Evolutionary conservation across 345 rosid species (phyloP), one percentile per base, ranked within the genome.

Genomic region (Corchorus olitorius): DNA sequence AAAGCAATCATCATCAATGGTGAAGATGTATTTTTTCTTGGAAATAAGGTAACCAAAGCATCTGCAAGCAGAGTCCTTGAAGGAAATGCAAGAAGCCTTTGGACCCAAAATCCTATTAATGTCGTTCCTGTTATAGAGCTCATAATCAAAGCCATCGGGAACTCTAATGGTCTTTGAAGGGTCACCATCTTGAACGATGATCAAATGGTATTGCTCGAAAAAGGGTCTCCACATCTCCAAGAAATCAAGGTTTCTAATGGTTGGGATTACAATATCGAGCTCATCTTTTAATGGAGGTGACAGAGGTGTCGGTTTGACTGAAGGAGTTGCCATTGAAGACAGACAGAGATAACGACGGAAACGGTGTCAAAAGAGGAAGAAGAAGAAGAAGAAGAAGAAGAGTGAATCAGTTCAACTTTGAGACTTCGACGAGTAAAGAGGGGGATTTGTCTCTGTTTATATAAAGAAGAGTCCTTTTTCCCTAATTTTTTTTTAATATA

Each of bases 1-100:
- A 82, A 88, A 88, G 84, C 92, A 88, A 65, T 88, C 92, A 58
- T 88, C 92, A 46, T 88, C 92, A 78, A 88, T 85, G 82, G 89
- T 88, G 86, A 78, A 88, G 69, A 88, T 83, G 54, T 86, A 86
- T 77, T 86, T 88, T 87, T 85, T 88, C 82, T 83, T 88, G 73
- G 92, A 85, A 35, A 88, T 81, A 88, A 88, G 78, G 83, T 84
- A 88, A n/a, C 88, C 92, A 34, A 88, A 86, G 85, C 89, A 88
- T 34, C 89, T 86, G 49, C 92, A 88, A 49, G 86, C 82, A 5
- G 86, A 83, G 74, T 83, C 86, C 74, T 78, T 83, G 74, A 78
- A 81, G 35, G 82, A 80, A 77, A 83, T 78, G 72, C 86, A 83
- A 69, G 70, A 72, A 70, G 86, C 77, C 59, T 76, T 83, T 13